Evolutionary conservation across 2,329 filamentous ascomycete species (phyloP), one percentile per base, ranked within the genome.

Genomic region (Dothiorella sarmentorum): DNA sequence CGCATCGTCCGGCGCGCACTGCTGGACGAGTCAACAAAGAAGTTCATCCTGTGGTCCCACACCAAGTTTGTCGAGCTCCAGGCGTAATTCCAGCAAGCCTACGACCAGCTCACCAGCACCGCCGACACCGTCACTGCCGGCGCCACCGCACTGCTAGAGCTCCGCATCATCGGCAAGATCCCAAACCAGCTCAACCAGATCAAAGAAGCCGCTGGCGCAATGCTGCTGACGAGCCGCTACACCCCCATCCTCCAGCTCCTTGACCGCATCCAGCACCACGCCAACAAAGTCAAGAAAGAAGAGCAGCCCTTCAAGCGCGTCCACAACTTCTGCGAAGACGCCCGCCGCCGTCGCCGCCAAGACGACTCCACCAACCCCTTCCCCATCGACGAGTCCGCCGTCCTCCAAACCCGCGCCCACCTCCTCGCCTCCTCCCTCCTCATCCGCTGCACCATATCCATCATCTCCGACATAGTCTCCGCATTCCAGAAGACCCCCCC

Each of bases 21-120:
- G 6, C 74, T 89, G 0, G 84, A 89, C 56, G 82, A 87, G 66
- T 76, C 81, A 0, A 84, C 83, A 0, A 87, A 86, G 70, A 85
- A 83, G 61, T 85, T 89, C 66, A 79, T 86, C n/a, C 65, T 78
- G 3, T 82, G 78, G 73, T 76, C 81, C 0, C 79, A 80, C 7
- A 64, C 61, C 6, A 64, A 72, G 9, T 80, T 76, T 60, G 15
- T 62, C 65, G 31, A 15, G 22, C 6, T 66, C 61, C 5, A 24
- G 35, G n/a, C 47, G 5, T 26, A 33, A 13, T 35, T 56, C 20
- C 35, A 57, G 24, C 59, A 29, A 7, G 56, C 17, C 7, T 56
- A 62, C n/a, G 51, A 59, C 5, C 35, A 61, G 26, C 61, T 64
- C 42, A 31, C 63, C 17, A 44, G 22, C 0, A 63, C 60, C 1